Percentiles rank a stretch among this genome's conserved stretches.
These are phyloP conservation scores for Arabis alpina DNA, from an alignment of 345 rosid genomes.

Conservation along the genomic window DNA sequence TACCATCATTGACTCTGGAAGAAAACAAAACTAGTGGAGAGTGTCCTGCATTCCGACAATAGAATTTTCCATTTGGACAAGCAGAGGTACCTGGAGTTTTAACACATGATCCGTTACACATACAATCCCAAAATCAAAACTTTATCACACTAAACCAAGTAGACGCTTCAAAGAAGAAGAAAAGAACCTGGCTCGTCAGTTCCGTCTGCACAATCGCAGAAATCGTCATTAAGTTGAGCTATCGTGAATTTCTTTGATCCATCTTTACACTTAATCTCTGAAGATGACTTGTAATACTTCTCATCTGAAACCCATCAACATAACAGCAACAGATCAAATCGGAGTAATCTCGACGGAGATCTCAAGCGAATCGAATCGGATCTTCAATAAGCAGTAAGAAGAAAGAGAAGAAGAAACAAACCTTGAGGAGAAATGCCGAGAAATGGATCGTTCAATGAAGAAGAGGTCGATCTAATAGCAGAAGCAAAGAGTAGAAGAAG, in stretches of 20 bases:
- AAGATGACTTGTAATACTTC: slow-evolving; percentile 68
- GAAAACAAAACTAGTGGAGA: slow-evolving; percentile 64
- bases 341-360: not conserved
- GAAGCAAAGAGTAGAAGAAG: slow-evolving; percentile 38
- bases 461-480: slow-evolving; percentile 55
- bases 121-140: not conserved
- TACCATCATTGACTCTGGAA: slow-evolving; percentile 94
- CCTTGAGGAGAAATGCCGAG: slow-evolving; percentile 93
- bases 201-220: slow-evolving; percentile 92
- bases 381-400: slow-evolving; percentile 11
- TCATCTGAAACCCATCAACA: slow-evolving; percentile 50
- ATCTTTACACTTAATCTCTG: slow-evolving; percentile 75
- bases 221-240: slow-evolving; percentile 90
- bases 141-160: not conserved
- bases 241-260: slow-evolving; percentile 77
- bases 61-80: slow-evolving; percentile 84
- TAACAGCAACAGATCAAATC: slow-evolving; percentile 3
- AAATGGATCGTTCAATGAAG: slow-evolving; percentile 55
- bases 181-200: slow-evolving; percentile 88
- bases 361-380: slow-evolving; percentile 12
- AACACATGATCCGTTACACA: not conserved
- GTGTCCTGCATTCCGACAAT: slow-evolving; percentile 82
- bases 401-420: slow-evolving; percentile 27
- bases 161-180: slow-evolving; percentile 2
- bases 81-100: slow-evolving; percentile 82